Evolutionary conservation across 1,284 basidiomycete genomes (phyloP).

Genomic region (Xerocomus cyaneibrunnescens): DNA sequence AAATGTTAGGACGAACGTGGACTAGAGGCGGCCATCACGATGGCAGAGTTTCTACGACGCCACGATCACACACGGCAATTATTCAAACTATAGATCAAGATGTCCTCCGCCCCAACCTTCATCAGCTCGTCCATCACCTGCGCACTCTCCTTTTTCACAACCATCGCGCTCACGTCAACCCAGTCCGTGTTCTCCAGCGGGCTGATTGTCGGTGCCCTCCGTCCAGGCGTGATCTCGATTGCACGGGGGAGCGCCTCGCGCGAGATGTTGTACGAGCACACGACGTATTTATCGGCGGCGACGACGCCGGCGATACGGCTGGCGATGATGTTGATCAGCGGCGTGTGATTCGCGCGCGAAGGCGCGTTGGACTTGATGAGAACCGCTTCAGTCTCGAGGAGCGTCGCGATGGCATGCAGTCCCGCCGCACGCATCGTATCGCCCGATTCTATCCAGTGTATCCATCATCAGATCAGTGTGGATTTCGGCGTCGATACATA

Average conservation of each 20-base stretch:
- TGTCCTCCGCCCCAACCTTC: constrained; percentile 83
- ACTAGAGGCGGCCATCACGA: neutral
- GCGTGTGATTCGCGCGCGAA: constrained; percentile 64
- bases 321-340: constrained; percentile 81
- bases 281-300: constrained; percentile 85
- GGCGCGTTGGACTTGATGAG: constrained; percentile 81
- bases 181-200: constrained; percentile 83
- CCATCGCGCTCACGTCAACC: constrained; percentile 94
- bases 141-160: constrained; percentile 83
- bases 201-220: constrained; percentile 88
- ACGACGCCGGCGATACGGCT: constrained; percentile 92
- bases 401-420: constrained; percentile 87
- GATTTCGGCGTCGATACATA: constrained; percentile 39
- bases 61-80: constrained; percentile 79
- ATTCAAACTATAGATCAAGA: constrained; percentile 86
- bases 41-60: neutral
- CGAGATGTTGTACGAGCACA: constrained; percentile 91
- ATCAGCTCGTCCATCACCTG: constrained; percentile 90
- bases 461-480: neutral
- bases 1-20: no score
- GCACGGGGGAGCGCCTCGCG: constrained; percentile 65
- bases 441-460: constrained; percentile 77
- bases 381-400: constrained; percentile 90
- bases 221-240: constrained; percentile 80
- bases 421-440: constrained; percentile 99